phyloP scores from a whole-genome alignment of 2,329 filamentous ascomycete genomes.

The Colletotrichum brevisporum region DNA sequence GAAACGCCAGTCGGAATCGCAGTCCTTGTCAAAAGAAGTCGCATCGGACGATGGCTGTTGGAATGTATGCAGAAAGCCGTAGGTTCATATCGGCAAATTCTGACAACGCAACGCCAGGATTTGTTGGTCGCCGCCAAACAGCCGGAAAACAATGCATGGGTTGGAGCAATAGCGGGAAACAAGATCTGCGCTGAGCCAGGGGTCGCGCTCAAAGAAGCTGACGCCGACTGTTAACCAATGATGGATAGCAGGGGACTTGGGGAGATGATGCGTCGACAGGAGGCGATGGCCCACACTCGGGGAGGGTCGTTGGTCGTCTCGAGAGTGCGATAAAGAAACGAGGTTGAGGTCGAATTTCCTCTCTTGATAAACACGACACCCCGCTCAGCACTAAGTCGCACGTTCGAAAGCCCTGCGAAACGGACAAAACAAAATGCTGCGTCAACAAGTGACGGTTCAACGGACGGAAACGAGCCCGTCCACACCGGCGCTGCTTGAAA shows the following conservation, averaged over 20 bases:
- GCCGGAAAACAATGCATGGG: slow-evolving; percentile 15
- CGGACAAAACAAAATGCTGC: background rate
- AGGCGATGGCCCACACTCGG: background rate
- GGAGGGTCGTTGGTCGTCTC: background rate
- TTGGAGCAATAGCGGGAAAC: slow-evolving; percentile 28
- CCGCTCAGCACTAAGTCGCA: slow-evolving; percentile 1
- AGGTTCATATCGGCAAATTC: background rate
- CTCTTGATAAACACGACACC: background rate
- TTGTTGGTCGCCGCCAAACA: background rate
- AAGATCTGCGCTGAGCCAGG: slow-evolving; percentile 20
- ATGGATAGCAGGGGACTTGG: background rate
- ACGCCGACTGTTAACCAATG: background rate
- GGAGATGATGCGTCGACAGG: slow-evolving; percentile 3
- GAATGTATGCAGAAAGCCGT: background rate
- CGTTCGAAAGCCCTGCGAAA: background rate
- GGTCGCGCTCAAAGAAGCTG: slow-evolving; percentile 4
- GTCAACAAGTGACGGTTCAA: background rate
- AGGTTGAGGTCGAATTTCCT: background rate
- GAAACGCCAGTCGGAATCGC: background rate
- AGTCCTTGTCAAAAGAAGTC: background rate
- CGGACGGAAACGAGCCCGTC: background rate
- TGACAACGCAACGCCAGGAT: background rate
- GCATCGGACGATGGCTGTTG: background rate
- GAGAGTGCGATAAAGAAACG: background rate
- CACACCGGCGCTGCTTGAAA: background rate